phyloP scores from a whole-genome alignment of 306 rosid genomes.

The Ochetophila trinervis region DNA sequence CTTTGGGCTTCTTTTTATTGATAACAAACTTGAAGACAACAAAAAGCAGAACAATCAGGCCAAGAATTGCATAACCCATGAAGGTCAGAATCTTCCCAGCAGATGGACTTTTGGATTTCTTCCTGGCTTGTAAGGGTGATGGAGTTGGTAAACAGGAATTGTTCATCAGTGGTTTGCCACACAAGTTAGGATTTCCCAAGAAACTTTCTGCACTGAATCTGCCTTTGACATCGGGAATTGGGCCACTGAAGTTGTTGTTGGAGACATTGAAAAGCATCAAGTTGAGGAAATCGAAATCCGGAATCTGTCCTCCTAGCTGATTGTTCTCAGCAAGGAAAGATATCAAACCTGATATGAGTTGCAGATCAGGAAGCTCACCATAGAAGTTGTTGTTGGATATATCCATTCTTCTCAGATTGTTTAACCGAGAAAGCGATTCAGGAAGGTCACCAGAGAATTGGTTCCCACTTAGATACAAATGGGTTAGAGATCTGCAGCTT shows the following conservation, averaged over 20 bases:
- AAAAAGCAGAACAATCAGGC: slow-evolving; percentile 31
- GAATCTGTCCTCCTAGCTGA: slow-evolving; percentile 42
- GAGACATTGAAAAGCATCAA: slow-evolving; percentile 46
- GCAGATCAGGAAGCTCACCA: slow-evolving; percentile 52
- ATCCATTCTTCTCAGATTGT: slow-evolving; percentile 41
- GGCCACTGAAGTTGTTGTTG: slow-evolving; percentile 51
- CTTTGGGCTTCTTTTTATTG: slow-evolving; percentile 15
- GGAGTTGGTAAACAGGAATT: slow-evolving; percentile 31
- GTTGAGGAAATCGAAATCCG: slow-evolving; percentile 51
- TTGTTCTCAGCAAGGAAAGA: slow-evolving; percentile 51
- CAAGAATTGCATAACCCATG: slow-evolving; percentile 48
- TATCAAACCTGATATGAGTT: slow-evolving; percentile 39
- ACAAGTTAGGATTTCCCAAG: slow-evolving; percentile 50
- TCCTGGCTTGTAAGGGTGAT: slow-evolving; percentile 5
- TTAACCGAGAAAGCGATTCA: slow-evolving; percentile 29
- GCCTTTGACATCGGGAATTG: slow-evolving; percentile 45
- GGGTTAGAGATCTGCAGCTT: slow-evolving; percentile 41
- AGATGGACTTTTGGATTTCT: slow-evolving; percentile 15
- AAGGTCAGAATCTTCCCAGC: slow-evolving; percentile 24
- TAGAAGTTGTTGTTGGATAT: slow-evolving; percentile 39
- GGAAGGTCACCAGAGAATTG: slow-evolving; percentile 49
- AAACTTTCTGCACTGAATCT: slow-evolving; percentile 43
- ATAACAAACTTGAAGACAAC: slow-evolving; percentile 15
- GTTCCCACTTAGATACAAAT: slow-evolving; percentile 44
- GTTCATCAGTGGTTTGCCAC: slow-evolving; percentile 54